Percentiles rank a stretch among this genome's conserved stretches.
These are phyloP conservation scores for Ogataea chonburiensis DNA, from an alignment of 805 yeast genomes.

Conservation along the genomic window DNA sequence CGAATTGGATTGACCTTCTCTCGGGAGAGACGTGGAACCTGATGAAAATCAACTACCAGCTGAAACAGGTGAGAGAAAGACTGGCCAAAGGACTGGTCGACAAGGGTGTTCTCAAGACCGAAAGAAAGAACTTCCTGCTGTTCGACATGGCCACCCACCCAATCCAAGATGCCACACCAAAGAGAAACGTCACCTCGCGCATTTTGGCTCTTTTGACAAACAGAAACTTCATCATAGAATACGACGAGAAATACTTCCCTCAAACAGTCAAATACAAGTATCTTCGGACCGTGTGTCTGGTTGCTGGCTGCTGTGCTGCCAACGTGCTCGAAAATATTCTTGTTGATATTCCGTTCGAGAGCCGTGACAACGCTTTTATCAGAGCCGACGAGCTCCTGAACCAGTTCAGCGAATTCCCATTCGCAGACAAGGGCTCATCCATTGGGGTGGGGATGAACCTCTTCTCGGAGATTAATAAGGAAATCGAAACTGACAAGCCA, in stretches of 20 bases:
- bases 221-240: slow-evolving; percentile 60
- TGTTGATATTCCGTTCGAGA: slow-evolving; percentile 73
- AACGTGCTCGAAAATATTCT: slow-evolving; percentile 92
- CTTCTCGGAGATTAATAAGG: slow-evolving; percentile 46
- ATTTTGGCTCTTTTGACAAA: slow-evolving; percentile 67
- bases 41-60: slow-evolving; percentile 89
- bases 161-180: slow-evolving; percentile 78
- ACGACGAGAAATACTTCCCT: slow-evolving; percentile 65
- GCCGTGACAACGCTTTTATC: slow-evolving; percentile 86
- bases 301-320: slow-evolving; percentile 91
- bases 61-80: slow-evolving; percentile 96
- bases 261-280: slow-evolving; percentile 62
- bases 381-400: slow-evolving; percentile 89
- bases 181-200: slow-evolving; percentile 75
- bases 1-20: slow-evolving; percentile 90
- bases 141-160: slow-evolving; percentile 99
- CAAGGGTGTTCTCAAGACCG: slow-evolving; percentile 94
- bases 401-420: slow-evolving; percentile 86
- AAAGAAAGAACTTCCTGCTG: slow-evolving; percentile 86
- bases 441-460: slow-evolving; percentile 74
- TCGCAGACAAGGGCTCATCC: slow-evolving; percentile 52
- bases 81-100: slow-evolving; percentile 96
- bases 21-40: slow-evolving; percentile 98
- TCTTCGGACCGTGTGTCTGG: slow-evolving; percentile 77
- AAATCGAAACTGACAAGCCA: slow-evolving; percentile 48